Base-by-base conservation (phyloP, 2,329 filamentous ascomycete species). In the Calonectria multiphialidica region DNA sequence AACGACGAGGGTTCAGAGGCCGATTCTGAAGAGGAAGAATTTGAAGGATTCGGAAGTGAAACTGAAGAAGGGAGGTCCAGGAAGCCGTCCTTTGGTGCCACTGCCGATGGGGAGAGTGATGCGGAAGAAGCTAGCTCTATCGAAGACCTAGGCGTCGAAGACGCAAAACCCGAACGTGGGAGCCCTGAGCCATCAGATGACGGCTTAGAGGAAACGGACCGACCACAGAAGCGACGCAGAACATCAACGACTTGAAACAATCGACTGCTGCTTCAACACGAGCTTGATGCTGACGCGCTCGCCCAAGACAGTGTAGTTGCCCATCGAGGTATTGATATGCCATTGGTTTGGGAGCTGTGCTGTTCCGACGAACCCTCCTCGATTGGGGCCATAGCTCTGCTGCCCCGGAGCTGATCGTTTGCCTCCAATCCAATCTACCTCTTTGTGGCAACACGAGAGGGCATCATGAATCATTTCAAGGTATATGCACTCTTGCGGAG, bases 91-190 rank as follows among this genome's bases (percentile, higher is more conserved):
- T 82, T 82, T 45, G 80, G 78, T 30, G 80, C 78, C 5, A 81
- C 79, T 9, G 86, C 84, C 64, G 83, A 85, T 23, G 84, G 83
- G 57, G 86, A 85, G 63, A 85, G 82, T 30, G 85, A 84, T 62
- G 82, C 84, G 25, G 84, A 85, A 70, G 83, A 86, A 33, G 84
- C 82, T 67, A 70, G 77, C 70, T 78, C 79, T 18, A 62, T 77
- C 21, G 73, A 63, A 47, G 74, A 67, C 13, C 83, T 84, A 65
- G 83, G 83, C 55, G 83, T 84, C 57, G 84, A 85, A 62, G 84
- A 83, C 47, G 79, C 83, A 28, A 50, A 37, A 50, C 15, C 16
- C 25, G n/a, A 57, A 23, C 5, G 6, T 6, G 33, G 9, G 12
- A 57, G 33, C 33, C n/a, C 30, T 16, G n/a, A 23, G 10, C n/a